These are phyloP conservation scores for Salvia hispanica DNA, from an alignment of 257 asterid genomes.

Conservation along the genomic window DNA sequence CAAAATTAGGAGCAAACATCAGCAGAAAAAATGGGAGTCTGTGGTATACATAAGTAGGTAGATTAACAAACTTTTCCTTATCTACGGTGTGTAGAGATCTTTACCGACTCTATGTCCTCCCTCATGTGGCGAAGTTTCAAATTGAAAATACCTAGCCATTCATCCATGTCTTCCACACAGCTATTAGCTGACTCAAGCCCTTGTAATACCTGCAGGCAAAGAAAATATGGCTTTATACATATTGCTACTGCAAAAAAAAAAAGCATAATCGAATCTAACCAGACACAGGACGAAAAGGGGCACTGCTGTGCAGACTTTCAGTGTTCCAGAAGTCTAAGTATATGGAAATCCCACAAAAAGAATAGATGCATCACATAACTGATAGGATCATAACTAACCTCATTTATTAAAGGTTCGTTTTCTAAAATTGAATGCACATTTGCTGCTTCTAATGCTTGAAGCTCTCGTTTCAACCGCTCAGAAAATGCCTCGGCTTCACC, in stretches of 20 bases:
- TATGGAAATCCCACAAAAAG: slow-evolving; percentile 13
- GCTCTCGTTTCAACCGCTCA: slow-evolving; percentile 94
- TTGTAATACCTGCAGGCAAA: slow-evolving; percentile 67
- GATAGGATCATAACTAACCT: slow-evolving; percentile 50
- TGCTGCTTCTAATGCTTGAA: slow-evolving; percentile 99
- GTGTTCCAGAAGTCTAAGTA: slow-evolving; percentile 8
- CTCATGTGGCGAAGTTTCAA: slow-evolving; percentile 96
- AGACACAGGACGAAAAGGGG: slow-evolving; percentile 20
- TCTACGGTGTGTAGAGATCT: slow-evolving; percentile 30
- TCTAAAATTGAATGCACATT: slow-evolving; percentile 96
- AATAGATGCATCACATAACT: slow-evolving; percentile 25
- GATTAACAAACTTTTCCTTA: slow-evolving; percentile 18
- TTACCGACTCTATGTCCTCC: slow-evolving; percentile 98
- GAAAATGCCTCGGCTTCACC: slow-evolving; percentile 99
- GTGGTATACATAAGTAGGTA: slow-evolving; percentile 13
- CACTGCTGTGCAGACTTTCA: slow-evolving; percentile 16
- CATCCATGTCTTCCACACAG: slow-evolving; percentile 99
- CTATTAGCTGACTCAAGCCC: slow-evolving; percentile 84
- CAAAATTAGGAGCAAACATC: slow-evolving; percentile 27
- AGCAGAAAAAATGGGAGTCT: background rate
- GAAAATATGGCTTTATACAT: slow-evolving; percentile 27
- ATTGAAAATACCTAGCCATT: slow-evolving; percentile 92
- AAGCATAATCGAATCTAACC: slow-evolving; percentile 15
- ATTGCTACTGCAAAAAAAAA: slow-evolving; percentile 15
- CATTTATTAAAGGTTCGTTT: slow-evolving; percentile 83